These are phyloP conservation scores for Zea mays DNA, from an alignment of 176 grass and related monocot genomes.

Conservation along the genomic window Zm-B73-REFERENCE-NAM-5.0 NC_050105.1:105644001-105644500, in stretches of 20 bases:
- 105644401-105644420: background rate
- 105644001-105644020: too few relatives aligned
- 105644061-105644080: too few relatives aligned
- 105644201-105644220: background rate
- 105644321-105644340: background rate
- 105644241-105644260: background rate
- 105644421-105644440: background rate
- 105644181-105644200: background rate
- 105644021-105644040: too few relatives aligned
- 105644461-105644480: constrained; percentile 94
- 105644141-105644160: background rate
- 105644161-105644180: background rate
- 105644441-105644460: background rate
- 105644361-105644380: background rate
- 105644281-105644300: background rate
- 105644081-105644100: too few relatives aligned
- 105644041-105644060: too few relatives aligned
- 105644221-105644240: background rate
- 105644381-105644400: background rate
- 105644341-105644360: background rate
- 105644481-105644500: constrained; percentile 94
- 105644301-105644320: background rate
- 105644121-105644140: background rate
- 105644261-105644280: background rate
- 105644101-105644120: background rate